A percentile compares a stretch with the other conserved stretches of the same genome.
Conservation (phyloP, 106 monocot species). For the Posidonia australis region DNA sequence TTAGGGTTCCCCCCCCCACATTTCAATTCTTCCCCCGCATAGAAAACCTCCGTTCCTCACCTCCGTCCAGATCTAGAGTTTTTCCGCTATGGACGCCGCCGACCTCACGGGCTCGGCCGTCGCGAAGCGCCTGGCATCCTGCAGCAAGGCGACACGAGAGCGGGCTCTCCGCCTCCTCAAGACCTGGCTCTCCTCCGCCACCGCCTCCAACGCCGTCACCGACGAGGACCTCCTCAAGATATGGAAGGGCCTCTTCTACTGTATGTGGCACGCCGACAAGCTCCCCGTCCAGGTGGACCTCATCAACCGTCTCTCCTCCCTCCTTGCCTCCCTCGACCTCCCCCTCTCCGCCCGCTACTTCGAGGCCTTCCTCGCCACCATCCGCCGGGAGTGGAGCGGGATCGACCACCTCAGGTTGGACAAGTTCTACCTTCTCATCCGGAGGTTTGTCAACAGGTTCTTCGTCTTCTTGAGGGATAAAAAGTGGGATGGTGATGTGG, state of each 20-base stretch:
- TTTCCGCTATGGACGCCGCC: slow-evolving; percentile 17
- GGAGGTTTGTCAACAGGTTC: slow-evolving; percentile 43
- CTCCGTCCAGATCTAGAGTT: slow-evolving; percentile 5
- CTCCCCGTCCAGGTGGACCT: slow-evolving; percentile 51
- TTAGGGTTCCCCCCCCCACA: slow-evolving; percentile 15
- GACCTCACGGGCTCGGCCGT: slow-evolving; percentile 27
- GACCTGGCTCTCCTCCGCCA: slow-evolving; percentile 27
- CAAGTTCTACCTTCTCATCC: slow-evolving; percentile 82
- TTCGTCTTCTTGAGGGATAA: slow-evolving; percentile 42
- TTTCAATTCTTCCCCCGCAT: not conserved
- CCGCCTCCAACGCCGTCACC: slow-evolving; percentile 18
- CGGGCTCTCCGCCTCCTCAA: slow-evolving; percentile 47
- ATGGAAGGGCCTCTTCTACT: slow-evolving; percentile 99
- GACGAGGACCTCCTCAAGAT: slow-evolving; percentile 79
- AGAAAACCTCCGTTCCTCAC: not conserved
- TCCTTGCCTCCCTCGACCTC: slow-evolving; percentile 29
- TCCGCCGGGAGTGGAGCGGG: slow-evolving; percentile 86
- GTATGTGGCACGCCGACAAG: slow-evolving; percentile 91
- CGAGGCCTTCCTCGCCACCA: slow-evolving; percentile 43
- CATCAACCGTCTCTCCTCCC: slow-evolving; percentile 37
- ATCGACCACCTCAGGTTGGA: slow-evolving; percentile 84
- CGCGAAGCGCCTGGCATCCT: slow-evolving; percentile 76
- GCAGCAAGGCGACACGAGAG: slow-evolving; percentile 38
- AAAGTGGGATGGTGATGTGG: slow-evolving; percentile 34
- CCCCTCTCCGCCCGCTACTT: slow-evolving; percentile 44